Base-by-base conservation (phyloP, 225 moss, liverwort and hornwort species). In the Anthoceros angustus region DNA sequence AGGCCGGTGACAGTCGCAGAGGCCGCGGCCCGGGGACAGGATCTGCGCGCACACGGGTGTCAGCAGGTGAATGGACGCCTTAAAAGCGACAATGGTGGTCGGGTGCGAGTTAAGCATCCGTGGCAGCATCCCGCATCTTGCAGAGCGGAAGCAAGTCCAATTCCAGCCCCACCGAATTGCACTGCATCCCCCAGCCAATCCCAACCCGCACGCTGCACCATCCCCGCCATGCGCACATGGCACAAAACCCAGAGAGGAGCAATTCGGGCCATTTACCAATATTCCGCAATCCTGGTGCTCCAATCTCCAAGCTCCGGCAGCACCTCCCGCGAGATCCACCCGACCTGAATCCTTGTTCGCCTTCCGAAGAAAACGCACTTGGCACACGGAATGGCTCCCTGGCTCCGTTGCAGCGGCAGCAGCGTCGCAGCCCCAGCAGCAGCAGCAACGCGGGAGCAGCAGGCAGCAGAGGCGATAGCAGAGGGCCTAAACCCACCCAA, bases 271-370 rank as follows among this genome's bases (percentile, higher is more conserved):
- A 55, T 3, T 55, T 55, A 55, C 55, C 55, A 23, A 18, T 18
- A 55, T 55, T 55, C 55, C 55, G 55, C 32, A 32, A 32, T 32
- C 32, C 32, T 32, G 32, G 32, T 32, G 32, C 32, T 32, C 2
- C 32, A 55, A 55, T 55, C 55, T 18, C 7, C 55, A 55, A 55
- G 55, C 55, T 55, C n/a, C 18, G 55, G 55, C 55, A 23, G n/a
- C 55, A 20, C 5, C 55, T 55, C 55, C 55, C n/a, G 55, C 23
- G 55, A 55, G 55, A 55, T 55, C 55, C 55, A 55, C 55, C n/a
- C 3, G 6, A 23, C 55, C 55, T 55, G 55, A 55, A 55, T 55
- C 55, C 55, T 55, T 18, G 2, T 12, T 32, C 32, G n/a, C n/a
- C 32, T 32, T 32, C 32, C 32, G 32, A 32, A 32, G 2, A 4